Conservation (phyloP, 805 yeast species). For the Brettanomyces anomalus region DNA sequence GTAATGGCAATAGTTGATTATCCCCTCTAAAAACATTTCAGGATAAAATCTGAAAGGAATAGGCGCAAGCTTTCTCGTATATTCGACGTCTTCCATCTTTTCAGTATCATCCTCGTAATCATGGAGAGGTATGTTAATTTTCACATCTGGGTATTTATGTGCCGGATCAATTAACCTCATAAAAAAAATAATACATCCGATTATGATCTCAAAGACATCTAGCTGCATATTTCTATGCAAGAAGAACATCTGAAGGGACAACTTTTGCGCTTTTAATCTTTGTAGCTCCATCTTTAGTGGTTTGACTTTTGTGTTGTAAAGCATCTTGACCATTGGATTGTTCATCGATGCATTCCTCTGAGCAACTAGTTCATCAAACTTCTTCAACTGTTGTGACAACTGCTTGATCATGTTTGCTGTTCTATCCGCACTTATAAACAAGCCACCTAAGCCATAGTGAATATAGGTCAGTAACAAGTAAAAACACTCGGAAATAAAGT, state of each 20-base stretch:
- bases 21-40: conserved; percentile 77
- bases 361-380: conserved; percentile 32
- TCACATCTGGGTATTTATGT: conserved; percentile 48
- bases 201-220: conserved; percentile 66
- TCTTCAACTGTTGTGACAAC: conserved; percentile 43
- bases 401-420: conserved; percentile 41
- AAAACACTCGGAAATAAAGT: conserved; percentile 90
- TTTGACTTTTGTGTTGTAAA: conserved; percentile 19
- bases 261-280: conserved; percentile 34
- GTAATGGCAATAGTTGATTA: conserved; percentile 61
- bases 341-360: conserved; percentile 7
- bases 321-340: conserved; percentile 23
- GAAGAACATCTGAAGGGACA: conserved; percentile 57
- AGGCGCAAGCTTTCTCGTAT: conserved; percentile 56
- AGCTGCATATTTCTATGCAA: conserved; percentile 46
- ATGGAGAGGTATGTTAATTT: conserved; percentile 46
- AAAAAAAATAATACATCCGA: conserved; percentile 68
- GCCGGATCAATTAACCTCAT: conserved; percentile 64
- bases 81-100: conserved; percentile 68
- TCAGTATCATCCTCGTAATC: conserved; percentile 54
- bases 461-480: conserved; percentile 68
- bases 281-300: conserved; percentile 28
- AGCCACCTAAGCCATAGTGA: conserved; percentile 87
- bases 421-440: conserved; percentile 47
- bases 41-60: conserved; percentile 77